These are phyloP conservation scores for Herpetomonas muscarum DNA, from an alignment of 208 protist species.

Conservation along the genomic window DNA sequence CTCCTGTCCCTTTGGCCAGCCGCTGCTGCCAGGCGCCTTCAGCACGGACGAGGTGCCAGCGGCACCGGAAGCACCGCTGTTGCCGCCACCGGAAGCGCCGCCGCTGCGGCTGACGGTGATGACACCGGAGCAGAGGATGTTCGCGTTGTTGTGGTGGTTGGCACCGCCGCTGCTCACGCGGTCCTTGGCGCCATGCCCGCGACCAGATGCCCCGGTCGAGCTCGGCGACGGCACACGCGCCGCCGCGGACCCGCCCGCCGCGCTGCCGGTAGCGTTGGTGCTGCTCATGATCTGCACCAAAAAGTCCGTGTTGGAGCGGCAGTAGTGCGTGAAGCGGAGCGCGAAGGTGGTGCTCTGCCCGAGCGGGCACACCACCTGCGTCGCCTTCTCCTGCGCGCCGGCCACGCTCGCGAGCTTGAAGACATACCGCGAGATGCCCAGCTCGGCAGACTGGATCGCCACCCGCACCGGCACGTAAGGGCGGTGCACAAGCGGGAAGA, in stretches of 20 bases:
- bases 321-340: conserved; percentile 73
- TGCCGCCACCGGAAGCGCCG: background rate
- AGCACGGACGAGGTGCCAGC: background rate
- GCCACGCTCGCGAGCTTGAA: conserved; percentile 55
- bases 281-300: conserved; percentile 42
- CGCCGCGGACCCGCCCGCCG: too few relatives aligned
- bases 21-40: conserved; percentile 3
- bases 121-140: background rate
- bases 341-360: conserved; percentile 68
- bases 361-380: conserved; percentile 82
- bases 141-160: too few relatives aligned
- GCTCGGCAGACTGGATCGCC: conserved; percentile 64
- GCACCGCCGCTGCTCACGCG: background rate
- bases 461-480: conserved; percentile 61
- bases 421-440: conserved; percentile 81
- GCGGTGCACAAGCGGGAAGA: conserved; percentile 85
- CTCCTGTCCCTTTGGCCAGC: conserved; percentile 77
- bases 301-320: conserved; percentile 81
- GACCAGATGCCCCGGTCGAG: background rate
- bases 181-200: conserved; percentile 1
- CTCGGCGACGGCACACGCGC: background rate
- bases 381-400: conserved; percentile 59
- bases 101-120: background rate
- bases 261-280: too few relatives aligned
- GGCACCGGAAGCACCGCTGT: background rate